A percentile compares a stretch with the other conserved stretches of the same genome.
Conservation (phyloP, 768 basidiomycete species). For the Leccinum aurantiacum region DNA sequence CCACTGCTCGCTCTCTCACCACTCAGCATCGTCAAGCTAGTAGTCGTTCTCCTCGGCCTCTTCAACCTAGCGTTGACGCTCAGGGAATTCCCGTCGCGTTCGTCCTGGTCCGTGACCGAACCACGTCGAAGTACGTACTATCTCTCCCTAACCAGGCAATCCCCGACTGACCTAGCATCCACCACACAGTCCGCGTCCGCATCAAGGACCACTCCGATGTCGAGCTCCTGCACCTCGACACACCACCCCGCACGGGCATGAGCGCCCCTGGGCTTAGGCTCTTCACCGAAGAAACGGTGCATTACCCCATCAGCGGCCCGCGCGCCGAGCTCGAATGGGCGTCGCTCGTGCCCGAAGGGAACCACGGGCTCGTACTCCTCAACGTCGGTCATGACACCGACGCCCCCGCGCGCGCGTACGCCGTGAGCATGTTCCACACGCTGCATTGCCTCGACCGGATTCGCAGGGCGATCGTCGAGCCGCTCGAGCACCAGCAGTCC, state of each 20-base stretch:
- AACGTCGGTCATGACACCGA: slow-evolving; percentile 12
- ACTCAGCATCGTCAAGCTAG: slow-evolving; percentile 23
- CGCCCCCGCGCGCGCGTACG: slow-evolving; percentile 32
- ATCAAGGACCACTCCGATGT: slow-evolving; percentile 10
- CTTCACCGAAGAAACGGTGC: slow-evolving; percentile 26
- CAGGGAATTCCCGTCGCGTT: neutral
- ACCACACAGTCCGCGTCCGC: slow-evolving; percentile 17
- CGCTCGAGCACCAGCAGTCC: neutral
- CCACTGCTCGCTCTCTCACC: slow-evolving; percentile 2
- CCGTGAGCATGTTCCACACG: slow-evolving; percentile 40
- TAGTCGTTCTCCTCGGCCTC: slow-evolving; percentile 19
- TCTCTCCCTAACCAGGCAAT: neutral
- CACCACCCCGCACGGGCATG: neutral
- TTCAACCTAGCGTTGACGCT: slow-evolving; percentile 18
- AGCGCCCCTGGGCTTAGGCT: slow-evolving; percentile 2
- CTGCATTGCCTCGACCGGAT: slow-evolving; percentile 41
- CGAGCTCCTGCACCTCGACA: slow-evolving; percentile 19
- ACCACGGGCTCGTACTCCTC: slow-evolving; percentile 19
- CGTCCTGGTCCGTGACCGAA: neutral
- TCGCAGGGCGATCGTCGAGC: slow-evolving; percentile 23
- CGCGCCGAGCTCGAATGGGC: slow-evolving; percentile 28
- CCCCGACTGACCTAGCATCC: neutral
- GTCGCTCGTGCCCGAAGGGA: slow-evolving; percentile 20
- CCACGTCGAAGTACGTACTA: slow-evolving; percentile 18
- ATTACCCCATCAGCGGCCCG: slow-evolving; percentile 24